Evolutionary conservation across 495 filamentous ascomycete species (phyloP).

Genomic region (Penicillium nucicola): DNA sequence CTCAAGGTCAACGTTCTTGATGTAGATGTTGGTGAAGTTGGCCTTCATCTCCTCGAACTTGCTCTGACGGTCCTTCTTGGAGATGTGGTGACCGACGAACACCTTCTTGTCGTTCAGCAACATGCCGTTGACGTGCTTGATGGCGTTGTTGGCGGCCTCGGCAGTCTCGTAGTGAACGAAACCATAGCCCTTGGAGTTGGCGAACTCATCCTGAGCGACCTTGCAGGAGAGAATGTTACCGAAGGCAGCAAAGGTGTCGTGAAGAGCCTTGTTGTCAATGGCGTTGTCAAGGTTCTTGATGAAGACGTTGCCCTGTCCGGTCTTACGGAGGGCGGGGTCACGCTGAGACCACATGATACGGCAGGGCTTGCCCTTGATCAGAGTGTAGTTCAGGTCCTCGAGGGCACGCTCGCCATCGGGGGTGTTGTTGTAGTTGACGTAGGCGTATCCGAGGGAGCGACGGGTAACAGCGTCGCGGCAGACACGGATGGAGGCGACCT

Average conservation of each 20-base stretch:
- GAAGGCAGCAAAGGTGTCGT: constrained; percentile 99
- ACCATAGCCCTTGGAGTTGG: constrained; percentile 95
- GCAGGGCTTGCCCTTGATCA: constrained; percentile 98
- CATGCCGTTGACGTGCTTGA: constrained; percentile 99
- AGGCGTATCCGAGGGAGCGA: constrained; percentile 97
- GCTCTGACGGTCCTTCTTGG: constrained; percentile 99
- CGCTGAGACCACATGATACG: constrained; percentile 99
- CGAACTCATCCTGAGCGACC: constrained; percentile 95
- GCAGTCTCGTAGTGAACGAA: constrained; percentile 99
- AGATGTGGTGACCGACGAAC: constrained; percentile 98
- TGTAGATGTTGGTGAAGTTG: constrained; percentile 99
- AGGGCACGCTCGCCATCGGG: constrained; percentile 95
- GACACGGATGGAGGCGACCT: constrained; percentile 98
- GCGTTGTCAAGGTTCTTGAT: constrained; percentile 99
- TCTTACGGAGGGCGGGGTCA: constrained; percentile 98
- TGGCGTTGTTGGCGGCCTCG: constrained; percentile 92
- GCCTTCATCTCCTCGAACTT: constrained; percentile 99
- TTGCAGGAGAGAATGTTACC: constrained; percentile 99
- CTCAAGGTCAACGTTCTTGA: constrained; percentile 94
- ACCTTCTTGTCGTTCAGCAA: constrained; percentile 99
- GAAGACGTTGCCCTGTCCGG: constrained; percentile 98
- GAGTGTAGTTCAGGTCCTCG: constrained; percentile 98
- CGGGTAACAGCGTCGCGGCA: constrained; percentile 99
- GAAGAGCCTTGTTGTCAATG: constrained; percentile 99
- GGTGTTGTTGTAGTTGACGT: constrained; percentile 99